These are phyloP conservation scores for Limonium bicolor DNA, from an alignment of 148 eudicot genomes.

Conservation along the genomic window DNA sequence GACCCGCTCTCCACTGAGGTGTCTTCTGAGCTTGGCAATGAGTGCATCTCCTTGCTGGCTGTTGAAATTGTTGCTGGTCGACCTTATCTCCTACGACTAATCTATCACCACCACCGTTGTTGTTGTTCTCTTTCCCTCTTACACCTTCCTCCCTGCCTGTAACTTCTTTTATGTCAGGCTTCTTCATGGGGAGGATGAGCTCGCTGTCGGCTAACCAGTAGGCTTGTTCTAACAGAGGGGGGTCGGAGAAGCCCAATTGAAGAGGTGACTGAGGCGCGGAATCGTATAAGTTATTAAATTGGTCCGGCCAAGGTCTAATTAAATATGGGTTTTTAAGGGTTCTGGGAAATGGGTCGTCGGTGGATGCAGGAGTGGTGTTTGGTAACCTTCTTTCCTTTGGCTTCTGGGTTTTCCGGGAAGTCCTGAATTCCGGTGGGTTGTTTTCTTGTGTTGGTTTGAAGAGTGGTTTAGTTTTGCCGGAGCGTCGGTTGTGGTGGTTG, in stretches of 20 bases:
- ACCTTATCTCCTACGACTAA: slow-evolving; percentile 1
- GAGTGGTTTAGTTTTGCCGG: background rate
- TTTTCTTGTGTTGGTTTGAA: background rate
- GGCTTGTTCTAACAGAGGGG: slow-evolving; percentile 26
- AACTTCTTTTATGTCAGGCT: background rate
- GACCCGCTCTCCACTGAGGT: slow-evolving; percentile 46
- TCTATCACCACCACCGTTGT: background rate
- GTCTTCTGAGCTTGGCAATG: slow-evolving; percentile 35
- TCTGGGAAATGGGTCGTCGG: background rate
- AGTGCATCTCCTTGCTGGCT: slow-evolving; percentile 21
- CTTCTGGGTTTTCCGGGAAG: slow-evolving; percentile 18
- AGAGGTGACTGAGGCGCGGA: background rate
- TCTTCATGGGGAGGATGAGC: slow-evolving; percentile 17
- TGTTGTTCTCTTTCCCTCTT: slow-evolving; percentile 2
- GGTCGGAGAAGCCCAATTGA: slow-evolving; percentile 11
- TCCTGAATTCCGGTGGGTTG: background rate
- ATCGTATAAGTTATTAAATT: background rate
- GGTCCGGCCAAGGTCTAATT: slow-evolving; percentile 7
- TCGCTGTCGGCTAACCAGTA: slow-evolving; percentile 36
- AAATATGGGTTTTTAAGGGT: slow-evolving; percentile 7
- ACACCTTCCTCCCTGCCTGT: background rate
- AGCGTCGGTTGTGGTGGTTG: background rate
- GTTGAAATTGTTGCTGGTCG: background rate
- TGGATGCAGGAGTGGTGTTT: slow-evolving; percentile 5
- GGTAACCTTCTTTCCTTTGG: slow-evolving; percentile 11